Base-by-base conservation (phyloP, 192 early-diverging fungal species). In the Coemansia sp. region DNA sequence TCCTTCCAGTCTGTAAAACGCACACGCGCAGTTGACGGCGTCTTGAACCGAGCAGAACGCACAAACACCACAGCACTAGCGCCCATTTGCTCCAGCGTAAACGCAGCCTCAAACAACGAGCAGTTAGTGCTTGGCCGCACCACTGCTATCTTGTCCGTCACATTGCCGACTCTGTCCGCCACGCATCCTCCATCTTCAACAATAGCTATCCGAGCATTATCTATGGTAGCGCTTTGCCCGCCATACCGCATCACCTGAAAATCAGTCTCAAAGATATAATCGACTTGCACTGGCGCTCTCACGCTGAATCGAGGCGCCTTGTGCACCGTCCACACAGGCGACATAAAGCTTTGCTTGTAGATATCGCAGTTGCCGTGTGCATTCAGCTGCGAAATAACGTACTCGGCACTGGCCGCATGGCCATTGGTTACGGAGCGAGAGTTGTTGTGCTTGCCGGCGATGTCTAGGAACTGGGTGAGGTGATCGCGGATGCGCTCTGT, bases 1-100 rank as follows among this genome's bases (percentile, higher is more conserved):
- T 87, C 86, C 70, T 87, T 87, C 89, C 89, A 91, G 31, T 86
- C 88, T 0, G 63, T 51, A 51, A 85, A 65, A 7, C 89, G 82
- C 31, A 88, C 85, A 0, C 89, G 89, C 9, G 71, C 78, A 34
- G 42, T 82, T 10, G 87, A 68, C 48, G 89, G 79, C 9, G 57
- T 53, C 42, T 75, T 85, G 66, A 70, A 84, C 17, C 68, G 66
- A 6, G 78, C 63, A 0, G 78, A 68, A 64, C 86, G 84, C 58
- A 87, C 87, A 73, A 89, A 86, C 25, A 91, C 64, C 19, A 91
- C 84, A 6, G 80, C 89, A 6, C 74, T 75, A 7, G 87, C 89
- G 15, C 87, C 87, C 25, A 84, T 76, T 66, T 86, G 71, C 69
- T 91, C 85, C 27, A 88, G 75, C 31, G 73, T 57, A 50, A 84